Conservation (phyloP, 768 basidiomycete species). For the Stropharia rugosoannulata region DNA sequence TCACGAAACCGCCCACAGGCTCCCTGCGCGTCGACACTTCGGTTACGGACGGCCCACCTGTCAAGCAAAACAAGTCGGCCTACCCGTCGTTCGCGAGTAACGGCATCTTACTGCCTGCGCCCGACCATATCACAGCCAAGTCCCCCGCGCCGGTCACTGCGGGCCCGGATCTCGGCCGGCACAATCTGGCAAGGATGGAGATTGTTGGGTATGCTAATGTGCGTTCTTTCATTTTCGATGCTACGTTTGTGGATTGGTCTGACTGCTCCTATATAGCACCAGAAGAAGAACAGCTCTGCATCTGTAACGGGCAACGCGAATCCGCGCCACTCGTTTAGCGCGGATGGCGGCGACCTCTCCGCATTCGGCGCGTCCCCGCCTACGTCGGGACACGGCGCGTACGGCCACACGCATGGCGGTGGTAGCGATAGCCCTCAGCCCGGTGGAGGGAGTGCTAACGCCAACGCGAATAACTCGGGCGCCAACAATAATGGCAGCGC, state of each 20-base stretch:
- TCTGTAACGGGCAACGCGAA: constrained; percentile 46
- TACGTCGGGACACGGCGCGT: constrained; percentile 41
- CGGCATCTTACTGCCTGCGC: constrained; percentile 55
- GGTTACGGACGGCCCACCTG: constrained; percentile 52
- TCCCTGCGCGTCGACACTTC: constrained; percentile 76
- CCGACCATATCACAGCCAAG: constrained; percentile 59
- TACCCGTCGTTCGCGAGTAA: constrained; percentile 69
- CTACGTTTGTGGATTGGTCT: not conserved
- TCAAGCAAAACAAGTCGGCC: constrained; percentile 84
- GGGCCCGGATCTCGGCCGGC: constrained; percentile 81
- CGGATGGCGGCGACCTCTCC: constrained; percentile 57
- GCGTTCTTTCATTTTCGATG: constrained; percentile 18
- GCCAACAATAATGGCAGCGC: constrained; percentile 7
- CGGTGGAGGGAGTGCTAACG: not conserved
- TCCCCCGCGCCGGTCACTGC: constrained; percentile 83
- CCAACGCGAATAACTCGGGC: not conserved
- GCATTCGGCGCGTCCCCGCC: constrained; percentile 59
- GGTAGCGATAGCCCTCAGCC: constrained; percentile 13
- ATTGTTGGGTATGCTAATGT: constrained; percentile 77
- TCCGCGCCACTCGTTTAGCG: constrained; percentile 75
- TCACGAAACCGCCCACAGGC: constrained; percentile 65
- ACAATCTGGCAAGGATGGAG: constrained; percentile 67
- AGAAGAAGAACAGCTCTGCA: constrained; percentile 43
- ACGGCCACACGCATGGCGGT: constrained; percentile 28
- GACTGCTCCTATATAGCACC: constrained; percentile 14